These are phyloP conservation scores for Canavalia gladiata DNA, from an alignment of 306 rosid genomes.

Conservation along the genomic window DNA sequence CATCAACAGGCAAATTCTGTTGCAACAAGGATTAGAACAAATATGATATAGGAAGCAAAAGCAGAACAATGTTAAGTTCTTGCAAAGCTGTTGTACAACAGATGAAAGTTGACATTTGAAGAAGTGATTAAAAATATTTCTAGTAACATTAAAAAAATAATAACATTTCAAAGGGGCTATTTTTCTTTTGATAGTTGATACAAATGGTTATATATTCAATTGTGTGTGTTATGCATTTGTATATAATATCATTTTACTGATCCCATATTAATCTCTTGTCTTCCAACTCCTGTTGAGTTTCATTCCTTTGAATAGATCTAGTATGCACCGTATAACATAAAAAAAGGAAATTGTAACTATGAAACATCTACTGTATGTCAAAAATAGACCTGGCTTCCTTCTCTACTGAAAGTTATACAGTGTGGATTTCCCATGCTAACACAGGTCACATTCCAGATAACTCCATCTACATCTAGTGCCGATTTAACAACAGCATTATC, in stretches of 20 bases:
- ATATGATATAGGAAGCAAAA: slow-evolving; percentile 24
- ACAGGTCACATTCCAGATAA: slow-evolving; percentile 89
- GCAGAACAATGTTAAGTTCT: slow-evolving; percentile 17
- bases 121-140: slow-evolving; percentile 2
- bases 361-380: slow-evolving; percentile 1
- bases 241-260: slow-evolving; percentile 14
- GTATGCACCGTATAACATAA: background rate
- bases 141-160: background rate
- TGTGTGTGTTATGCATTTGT: slow-evolving; percentile 2
- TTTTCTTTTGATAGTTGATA: slow-evolving; percentile 32
- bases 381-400: slow-evolving; percentile 68
- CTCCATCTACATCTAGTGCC: slow-evolving; percentile 77
- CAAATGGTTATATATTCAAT: slow-evolving; percentile 35
- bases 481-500: slow-evolving; percentile 74
- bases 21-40: slow-evolving; percentile 42
- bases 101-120: slow-evolving; percentile 14
- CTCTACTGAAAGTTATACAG: slow-evolving; percentile 75
- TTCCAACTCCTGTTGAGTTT: slow-evolving; percentile 25
- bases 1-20: slow-evolving; percentile 89
- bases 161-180: slow-evolving; percentile 7
- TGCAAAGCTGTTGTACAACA: background rate
- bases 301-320: slow-evolving; percentile 43
- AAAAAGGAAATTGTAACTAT: background rate
- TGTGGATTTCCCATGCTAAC: slow-evolving; percentile 99
- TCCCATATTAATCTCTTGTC: slow-evolving; percentile 4